These are phyloP conservation scores for Penicillium steckii DNA, from an alignment of 495 filamentous ascomycete species.

Conservation along the genomic window DNA sequence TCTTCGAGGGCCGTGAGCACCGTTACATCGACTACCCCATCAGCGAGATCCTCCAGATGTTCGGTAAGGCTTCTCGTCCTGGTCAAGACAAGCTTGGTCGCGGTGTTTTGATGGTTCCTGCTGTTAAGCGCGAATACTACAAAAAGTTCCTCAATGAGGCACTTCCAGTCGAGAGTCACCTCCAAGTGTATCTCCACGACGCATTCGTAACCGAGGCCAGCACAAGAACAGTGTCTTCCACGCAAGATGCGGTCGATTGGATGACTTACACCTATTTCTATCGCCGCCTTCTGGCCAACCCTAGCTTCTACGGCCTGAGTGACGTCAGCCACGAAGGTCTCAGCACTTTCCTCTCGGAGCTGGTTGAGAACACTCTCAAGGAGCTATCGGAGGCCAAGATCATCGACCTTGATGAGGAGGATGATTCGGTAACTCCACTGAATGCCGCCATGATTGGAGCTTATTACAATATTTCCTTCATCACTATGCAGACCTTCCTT, in stretches of 20 bases:
- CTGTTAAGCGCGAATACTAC: conserved; percentile 94
- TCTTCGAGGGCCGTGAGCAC: conserved; percentile 95
- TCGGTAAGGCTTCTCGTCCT: conserved; percentile 83
- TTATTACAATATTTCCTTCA: conserved; percentile 99
- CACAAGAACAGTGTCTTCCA: conserved; percentile 87
- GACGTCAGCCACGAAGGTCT: conserved; percentile 91
- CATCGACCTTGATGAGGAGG: conserved; percentile 94
- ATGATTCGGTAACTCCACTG: conserved; percentile 83
- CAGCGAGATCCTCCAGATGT: conserved; percentile 99
- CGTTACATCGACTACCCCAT: conserved; percentile 96
- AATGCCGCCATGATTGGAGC: conserved; percentile 98
- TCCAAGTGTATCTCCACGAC: conserved; percentile 88
- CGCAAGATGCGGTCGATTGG: conserved; percentile 98
- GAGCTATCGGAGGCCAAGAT: conserved; percentile 93
- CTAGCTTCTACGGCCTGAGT: conserved; percentile 89
- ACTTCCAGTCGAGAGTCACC: conserved; percentile 89
- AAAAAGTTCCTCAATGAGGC: conserved; percentile 98
- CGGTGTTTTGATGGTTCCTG: conserved; percentile 92
- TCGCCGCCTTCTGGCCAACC: conserved; percentile 92
- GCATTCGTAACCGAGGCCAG: conserved; percentile 96
- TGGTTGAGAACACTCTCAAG: conserved; percentile 89
- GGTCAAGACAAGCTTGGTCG: conserved; percentile 76
- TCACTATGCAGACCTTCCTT: conserved; percentile 99
- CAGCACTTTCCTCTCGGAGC: conserved; percentile 90
- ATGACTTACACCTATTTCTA: conserved; percentile 99